Conservation (phyloP, 805 yeast genomes). For the Lipomyces yamadae region DNA sequence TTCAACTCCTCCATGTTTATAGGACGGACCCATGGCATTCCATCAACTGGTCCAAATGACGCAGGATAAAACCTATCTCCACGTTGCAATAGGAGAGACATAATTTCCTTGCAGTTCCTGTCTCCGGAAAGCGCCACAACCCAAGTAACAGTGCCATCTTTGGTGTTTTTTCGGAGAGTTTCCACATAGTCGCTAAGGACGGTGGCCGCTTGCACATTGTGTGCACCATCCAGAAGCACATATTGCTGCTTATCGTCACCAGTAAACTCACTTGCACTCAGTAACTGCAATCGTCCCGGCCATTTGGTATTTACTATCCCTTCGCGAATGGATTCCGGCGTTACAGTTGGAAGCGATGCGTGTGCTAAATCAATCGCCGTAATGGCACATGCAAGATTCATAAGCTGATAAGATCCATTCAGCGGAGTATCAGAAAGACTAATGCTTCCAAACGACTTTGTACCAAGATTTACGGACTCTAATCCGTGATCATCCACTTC, state of each 20-base stretch:
- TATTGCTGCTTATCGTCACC: constrained; percentile 26
- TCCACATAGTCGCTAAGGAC: constrained; percentile 65
- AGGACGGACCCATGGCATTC: constrained; percentile 92
- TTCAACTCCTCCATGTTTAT: constrained; percentile 48
- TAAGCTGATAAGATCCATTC: constrained; percentile 72
- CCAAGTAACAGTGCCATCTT: constrained; percentile 53
- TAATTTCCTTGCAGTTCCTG: constrained; percentile 59
- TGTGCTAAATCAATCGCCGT: constrained; percentile 52
- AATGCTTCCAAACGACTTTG: constrained; percentile 44
- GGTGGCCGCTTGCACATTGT: constrained; percentile 82
- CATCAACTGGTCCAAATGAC: constrained; percentile 69
- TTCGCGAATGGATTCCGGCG: constrained; percentile 47
- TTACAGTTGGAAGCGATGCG: constrained; percentile 43
- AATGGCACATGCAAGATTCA: constrained; percentile 72
- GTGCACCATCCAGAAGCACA: constrained; percentile 88
- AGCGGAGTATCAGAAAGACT: constrained; percentile 56
- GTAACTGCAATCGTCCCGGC: constrained; percentile 84
- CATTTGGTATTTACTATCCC: constrained; percentile 68
- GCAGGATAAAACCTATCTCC: constrained; percentile 67
- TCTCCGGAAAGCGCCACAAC: constrained; percentile 79
- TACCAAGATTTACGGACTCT: not conserved
- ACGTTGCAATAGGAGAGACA: constrained; percentile 55
- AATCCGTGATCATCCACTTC: constrained; percentile 4
- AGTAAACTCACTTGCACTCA: constrained; percentile 38
- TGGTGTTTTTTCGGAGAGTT: constrained; percentile 31